Conservation (phyloP, 192 early-diverging fungal species). For the Backusella psychrophila region DNA sequence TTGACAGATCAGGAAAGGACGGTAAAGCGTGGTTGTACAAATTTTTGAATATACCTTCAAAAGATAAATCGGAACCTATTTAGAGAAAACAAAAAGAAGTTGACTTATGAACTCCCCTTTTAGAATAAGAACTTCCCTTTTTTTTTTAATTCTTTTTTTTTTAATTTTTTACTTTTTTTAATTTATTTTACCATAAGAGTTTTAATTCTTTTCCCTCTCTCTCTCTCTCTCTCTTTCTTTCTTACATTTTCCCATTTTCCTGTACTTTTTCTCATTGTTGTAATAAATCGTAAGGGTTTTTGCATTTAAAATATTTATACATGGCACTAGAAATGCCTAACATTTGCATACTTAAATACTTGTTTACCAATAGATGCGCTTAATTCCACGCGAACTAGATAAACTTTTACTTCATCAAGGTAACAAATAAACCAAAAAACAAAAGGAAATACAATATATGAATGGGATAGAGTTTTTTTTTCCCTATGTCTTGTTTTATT, state of each 20-base stretch:
- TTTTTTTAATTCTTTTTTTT: background rate
- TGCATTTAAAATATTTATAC: background rate
- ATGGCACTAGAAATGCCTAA: background rate
- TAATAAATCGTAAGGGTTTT: background rate
- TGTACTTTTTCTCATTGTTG: background rate
- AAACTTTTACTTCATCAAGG: conserved; percentile 82
- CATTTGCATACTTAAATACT: background rate
- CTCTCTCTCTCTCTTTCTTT: background rate
- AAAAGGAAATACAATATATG: background rate
- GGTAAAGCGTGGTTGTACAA: background rate
- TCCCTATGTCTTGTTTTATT: background rate
- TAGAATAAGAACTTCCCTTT: background rate
- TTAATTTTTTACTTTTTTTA: background rate
- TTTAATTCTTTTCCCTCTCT: background rate
- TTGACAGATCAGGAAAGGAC: background rate
- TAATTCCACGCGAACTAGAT: conserved; percentile 90
- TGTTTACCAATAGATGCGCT: conserved; percentile 49
- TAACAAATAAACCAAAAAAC: background rate
- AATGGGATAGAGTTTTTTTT: background rate
- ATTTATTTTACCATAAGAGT: conserved; percentile 1
- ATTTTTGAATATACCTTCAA: conserved; percentile 1
- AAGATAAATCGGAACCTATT: conserved; percentile 5
- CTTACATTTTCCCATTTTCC: background rate
- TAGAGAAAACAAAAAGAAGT: background rate
- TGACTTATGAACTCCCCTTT: background rate